Evolutionary conservation across 2,329 filamentous ascomycete species (phyloP), one percentile per base, ranked within the genome.

Genomic region (Xylariaceae sp.): DNA sequence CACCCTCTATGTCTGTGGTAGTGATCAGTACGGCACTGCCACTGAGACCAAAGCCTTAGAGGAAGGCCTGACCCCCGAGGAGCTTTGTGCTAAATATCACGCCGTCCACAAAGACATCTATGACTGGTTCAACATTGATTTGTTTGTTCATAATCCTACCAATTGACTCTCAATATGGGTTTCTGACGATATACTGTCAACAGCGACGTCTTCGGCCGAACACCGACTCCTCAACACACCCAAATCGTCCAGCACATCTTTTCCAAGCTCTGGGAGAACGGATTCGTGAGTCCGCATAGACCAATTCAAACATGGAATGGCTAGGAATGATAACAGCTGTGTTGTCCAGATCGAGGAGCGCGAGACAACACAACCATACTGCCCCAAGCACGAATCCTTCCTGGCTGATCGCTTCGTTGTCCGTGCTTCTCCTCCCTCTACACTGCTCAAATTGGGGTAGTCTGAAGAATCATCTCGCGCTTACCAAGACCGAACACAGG

Each of bases 11-110:
- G 76, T 95, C 56, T 95, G 91, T 67, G 90, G 90, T 46, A 88
- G 83, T 41, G 92, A 96, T 71, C 88, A 53, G 70, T 97, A 96
- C 67, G 92, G 92, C 47, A 97, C 92, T 11, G 91, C 92, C 19
- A 95, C 91, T 23, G 92, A 96, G 70, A 95, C 92, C 21, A 95
- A 95, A 72, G 92, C 92, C 4, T 80, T 96, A 33, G 89, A 95
- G 65, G 89, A 93, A 65, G 85, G 85, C 12, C 75, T 90, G 53
- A 89, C 85, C 11, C 90, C 92, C 19, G 77, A 86, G 59, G 79
- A 91, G 63, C 81, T 97, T 11, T 96, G 92, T 73, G 82, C 87
- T 68, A 94, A 96, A 72, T 96, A 94, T 74, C 88, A 94, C 71
- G 82, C 82, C 59, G 82, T 95, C 48, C 92, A 96, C 70, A 83